Evolutionary conservation across 192 early-diverging fungal species (phyloP).

Genomic region (Backusella parvicylindrica): DNA sequence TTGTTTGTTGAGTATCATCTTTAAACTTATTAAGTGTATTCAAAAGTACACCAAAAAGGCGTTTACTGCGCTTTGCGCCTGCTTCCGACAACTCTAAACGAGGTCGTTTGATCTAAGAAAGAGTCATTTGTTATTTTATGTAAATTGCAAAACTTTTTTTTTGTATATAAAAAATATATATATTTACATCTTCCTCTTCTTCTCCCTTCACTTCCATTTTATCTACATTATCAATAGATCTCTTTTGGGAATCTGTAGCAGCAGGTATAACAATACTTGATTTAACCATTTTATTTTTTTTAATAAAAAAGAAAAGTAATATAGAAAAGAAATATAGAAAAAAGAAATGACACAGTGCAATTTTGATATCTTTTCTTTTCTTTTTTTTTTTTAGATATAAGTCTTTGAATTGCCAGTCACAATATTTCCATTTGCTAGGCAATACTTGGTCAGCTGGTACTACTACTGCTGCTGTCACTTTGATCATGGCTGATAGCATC

Average conservation of each 20-base stretch:
- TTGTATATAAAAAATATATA: not conserved
- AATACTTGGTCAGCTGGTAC: not conserved
- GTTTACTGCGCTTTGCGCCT: conserved; percentile 34
- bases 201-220: not conserved
- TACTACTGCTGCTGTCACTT: not conserved
- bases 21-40: conserved; percentile 57
- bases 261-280: conserved; percentile 34
- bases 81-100: conserved; percentile 35
- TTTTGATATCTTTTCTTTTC: not conserved
- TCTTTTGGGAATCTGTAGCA: not conserved
- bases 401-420: not conserved
- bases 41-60: conserved; percentile 50
- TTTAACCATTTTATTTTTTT: conserved; percentile 14
- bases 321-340: not conserved
- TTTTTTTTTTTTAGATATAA: not conserved
- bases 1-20: conserved; percentile 39
- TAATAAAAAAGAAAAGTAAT: not conserved
- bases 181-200: not conserved
- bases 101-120: conserved; percentile 34
- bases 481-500: not conserved
- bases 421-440: not conserved
- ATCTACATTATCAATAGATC: conserved; percentile 2
- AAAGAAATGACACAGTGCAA: not conserved
- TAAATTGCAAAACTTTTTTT: not conserved
- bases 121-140: not conserved